These are phyloP conservation scores for Acephala macrosclerotiorum DNA, from an alignment of 2,329 filamentous ascomycete species.

Conservation along the genomic window DNA sequence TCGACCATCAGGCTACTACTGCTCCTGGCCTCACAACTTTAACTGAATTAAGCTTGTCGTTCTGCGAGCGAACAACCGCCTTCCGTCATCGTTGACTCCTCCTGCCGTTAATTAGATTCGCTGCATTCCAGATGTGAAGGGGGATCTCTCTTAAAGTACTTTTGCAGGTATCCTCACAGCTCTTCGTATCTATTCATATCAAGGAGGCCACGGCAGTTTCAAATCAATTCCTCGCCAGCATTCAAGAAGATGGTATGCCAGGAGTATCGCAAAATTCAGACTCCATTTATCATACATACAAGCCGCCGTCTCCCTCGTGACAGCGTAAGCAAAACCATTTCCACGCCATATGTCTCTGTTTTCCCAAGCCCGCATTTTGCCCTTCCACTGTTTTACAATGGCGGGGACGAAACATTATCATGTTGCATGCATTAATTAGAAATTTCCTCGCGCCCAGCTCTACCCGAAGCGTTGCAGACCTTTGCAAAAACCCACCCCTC, in stretches of 20 bases:
- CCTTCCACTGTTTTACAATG: constrained; percentile 30
- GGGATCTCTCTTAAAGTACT: background rate
- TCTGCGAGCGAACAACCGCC: constrained; percentile 1
- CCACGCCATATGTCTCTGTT: constrained; percentile 33
- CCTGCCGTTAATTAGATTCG: constrained; percentile 12
- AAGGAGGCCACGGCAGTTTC: too few species aligned
- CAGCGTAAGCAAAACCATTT: constrained; percentile 40
- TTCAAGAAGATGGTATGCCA: background rate
- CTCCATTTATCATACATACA: constrained; percentile 45
- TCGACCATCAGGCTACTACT: constrained; percentile 14
- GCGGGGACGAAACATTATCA: constrained; percentile 43
- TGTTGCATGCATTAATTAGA: constrained; percentile 44
- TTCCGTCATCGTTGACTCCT: background rate
- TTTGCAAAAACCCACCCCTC: constrained; percentile 42
- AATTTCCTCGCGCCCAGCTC: constrained; percentile 34
- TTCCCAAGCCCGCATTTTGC: constrained; percentile 28
- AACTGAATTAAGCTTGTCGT: constrained; percentile 12
- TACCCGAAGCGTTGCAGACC: constrained; percentile 38
- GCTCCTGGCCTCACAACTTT: constrained; percentile 5
- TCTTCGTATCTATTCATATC: too few species aligned
- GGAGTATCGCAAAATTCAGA: constrained; percentile 14
- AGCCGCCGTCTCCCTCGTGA: constrained; percentile 29
- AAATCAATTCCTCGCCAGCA: background rate
- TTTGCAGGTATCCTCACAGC: too few species aligned
- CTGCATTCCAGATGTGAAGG: constrained; percentile 17